Evolutionary conservation across 192 early-diverging fungal species (phyloP).

Genomic region (Umbelopsis ramanniana): DNA sequence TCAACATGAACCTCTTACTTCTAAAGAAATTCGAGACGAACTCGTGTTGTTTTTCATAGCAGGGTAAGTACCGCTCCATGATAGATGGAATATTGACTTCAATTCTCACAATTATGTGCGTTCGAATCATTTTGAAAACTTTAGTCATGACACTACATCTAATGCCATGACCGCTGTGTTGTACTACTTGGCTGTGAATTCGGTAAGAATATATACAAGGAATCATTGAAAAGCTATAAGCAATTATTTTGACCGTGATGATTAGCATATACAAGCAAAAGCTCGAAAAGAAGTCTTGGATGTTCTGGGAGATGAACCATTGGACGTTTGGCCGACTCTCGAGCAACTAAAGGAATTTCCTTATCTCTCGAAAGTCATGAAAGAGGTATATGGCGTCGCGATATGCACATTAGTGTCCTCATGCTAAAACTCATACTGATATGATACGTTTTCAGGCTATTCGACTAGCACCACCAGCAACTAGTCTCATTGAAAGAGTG

Average conservation of each 20-base stretch:
- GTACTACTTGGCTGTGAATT: slow-evolving; percentile 44
- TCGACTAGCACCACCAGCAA: slow-evolving; percentile 18
- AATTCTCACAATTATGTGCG: too few relatives aligned
- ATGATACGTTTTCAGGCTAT: slow-evolving; percentile 1
- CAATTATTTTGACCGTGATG: neutral
- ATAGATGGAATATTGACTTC: neutral
- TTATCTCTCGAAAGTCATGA: slow-evolving; percentile 56
- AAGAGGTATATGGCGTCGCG: slow-evolving; percentile 38
- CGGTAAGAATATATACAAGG: neutral
- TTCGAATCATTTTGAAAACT: neutral
- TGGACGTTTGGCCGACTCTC: slow-evolving; percentile 52
- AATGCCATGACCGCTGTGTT: slow-evolving; percentile 44
- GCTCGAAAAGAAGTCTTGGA: slow-evolving; percentile 55
- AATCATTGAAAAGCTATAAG: neutral
- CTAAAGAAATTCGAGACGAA: slow-evolving; percentile 30
- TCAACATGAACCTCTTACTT: neutral
- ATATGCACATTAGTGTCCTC: neutral
- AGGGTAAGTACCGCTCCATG: neutral
- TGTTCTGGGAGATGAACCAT: slow-evolving; percentile 56
- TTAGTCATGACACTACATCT: slow-evolving; percentile 51
- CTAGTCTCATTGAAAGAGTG: neutral
- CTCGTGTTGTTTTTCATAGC: neutral
- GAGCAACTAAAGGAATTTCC: slow-evolving; percentile 55
- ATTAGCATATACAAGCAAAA: slow-evolving; percentile 54
- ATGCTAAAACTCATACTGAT: neutral